phyloP scores from a whole-genome alignment of 2,329 filamentous ascomycete species.

The Ceratocystis diversiconidia region DNA sequence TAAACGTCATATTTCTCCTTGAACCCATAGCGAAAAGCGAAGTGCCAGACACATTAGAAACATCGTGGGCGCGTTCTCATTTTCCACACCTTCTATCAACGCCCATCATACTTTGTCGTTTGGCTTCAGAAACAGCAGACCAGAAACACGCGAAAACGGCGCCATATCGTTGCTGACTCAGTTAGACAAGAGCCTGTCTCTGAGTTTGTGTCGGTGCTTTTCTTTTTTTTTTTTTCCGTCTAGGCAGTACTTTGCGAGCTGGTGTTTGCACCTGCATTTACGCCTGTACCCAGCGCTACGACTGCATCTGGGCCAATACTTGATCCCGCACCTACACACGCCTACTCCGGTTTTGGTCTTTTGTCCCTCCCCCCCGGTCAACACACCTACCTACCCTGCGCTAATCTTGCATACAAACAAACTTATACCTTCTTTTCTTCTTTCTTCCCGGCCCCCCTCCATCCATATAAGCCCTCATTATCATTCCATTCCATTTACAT shows the following conservation, averaged over 20 bases:
- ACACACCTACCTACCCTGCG: not conserved
- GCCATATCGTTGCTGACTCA: no score
- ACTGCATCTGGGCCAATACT: not conserved
- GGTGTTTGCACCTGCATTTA: conserved; percentile 1
- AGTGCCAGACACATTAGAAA: conserved; percentile 6
- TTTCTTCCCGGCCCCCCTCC: not conserved
- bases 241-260: not conserved
- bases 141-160: no score
- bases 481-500: not conserved
- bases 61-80: conserved; percentile 2
- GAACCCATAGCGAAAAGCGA: not conserved
- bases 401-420: not conserved
- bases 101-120: not conserved
- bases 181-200: not conserved
- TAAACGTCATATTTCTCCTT: not conserved
- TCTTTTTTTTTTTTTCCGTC: not conserved
- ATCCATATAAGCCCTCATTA: not conserved
- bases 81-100: not conserved
- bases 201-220: not conserved
- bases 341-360: not conserved
- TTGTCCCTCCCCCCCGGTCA: not conserved
- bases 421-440: not conserved
- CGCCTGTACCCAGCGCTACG: not conserved
- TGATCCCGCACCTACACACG: conserved; percentile 2
- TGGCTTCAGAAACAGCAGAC: no score